Base-by-base conservation (phyloP, 345 rosid species). In the Aegle marmelos region DNA sequence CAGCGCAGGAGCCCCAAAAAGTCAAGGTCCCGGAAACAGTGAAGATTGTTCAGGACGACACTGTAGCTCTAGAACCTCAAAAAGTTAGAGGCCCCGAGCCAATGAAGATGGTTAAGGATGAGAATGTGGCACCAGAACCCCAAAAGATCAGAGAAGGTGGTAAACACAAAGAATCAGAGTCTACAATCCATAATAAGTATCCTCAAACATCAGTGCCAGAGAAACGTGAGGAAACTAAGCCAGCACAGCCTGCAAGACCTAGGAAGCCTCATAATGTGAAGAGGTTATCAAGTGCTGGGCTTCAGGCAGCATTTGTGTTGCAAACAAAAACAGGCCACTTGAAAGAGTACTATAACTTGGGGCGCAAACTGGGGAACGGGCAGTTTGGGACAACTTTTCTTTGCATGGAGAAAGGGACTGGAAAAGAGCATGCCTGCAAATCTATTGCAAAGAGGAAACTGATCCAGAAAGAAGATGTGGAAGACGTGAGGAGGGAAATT, bases 321-420 rank as follows among this genome's bases (percentile, higher is more conserved):
- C 86, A 73, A 71, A 86, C 80, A 1, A 95, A 81, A 60, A 90
- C 98, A 1, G 95, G 92, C 9, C 87, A 89, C 76, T 79, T 95
- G 82, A 92, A 89, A 68, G 95, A 95, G 53, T 83, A 78, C 58
- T 95, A 87, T 75, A 88, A 76, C 76, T 78, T 93, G 82, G 98
- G 95, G 54, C 81, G 77, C 81, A 90, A 95, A 89, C 86, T 95
- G 70, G 98, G 98, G 68, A 89, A 87, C 2, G 98, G 98, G 22
- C 98, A 95, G 63, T 95, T 89, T 59, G 98, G 98, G n/a, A 95
- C 95, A 1, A 95, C 98, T 39, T 91, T 90, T 72, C 89, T 88
- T 16, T 93, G 95, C 25, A 62, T 48, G 30, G 97, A 93, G 89
- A 93, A 93, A 82, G 88, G 85, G 36, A 89, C 95, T 17, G 94